Evolutionary conservation across 139 green algal genomes (phyloP).

Genomic region (Chlorella vulgaris): DNA sequence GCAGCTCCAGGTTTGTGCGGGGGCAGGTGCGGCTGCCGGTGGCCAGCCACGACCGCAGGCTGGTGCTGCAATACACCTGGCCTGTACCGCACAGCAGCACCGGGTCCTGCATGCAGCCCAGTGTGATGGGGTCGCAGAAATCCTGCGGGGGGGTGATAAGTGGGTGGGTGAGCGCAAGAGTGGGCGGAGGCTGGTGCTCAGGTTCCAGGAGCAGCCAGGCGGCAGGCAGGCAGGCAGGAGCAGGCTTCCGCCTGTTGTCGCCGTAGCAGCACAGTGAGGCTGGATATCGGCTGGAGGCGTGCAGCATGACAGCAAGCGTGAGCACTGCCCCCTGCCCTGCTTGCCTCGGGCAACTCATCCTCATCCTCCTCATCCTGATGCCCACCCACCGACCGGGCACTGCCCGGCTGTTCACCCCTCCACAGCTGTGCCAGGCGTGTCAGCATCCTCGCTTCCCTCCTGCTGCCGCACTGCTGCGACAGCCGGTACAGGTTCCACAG

Average conservation of each 20-base stretch:
- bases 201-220: too few species aligned
- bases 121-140: constrained; percentile 43
- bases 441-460: constrained; percentile 9
- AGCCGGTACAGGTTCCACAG: background rate
- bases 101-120: constrained; percentile 38
- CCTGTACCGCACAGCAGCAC: constrained; percentile 46
- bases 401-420: background rate
- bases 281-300: too few species aligned
- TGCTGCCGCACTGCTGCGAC: background rate
- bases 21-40: constrained; percentile 31
- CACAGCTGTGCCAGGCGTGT: background rate
- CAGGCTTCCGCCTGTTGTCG: too few species aligned
- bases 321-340: too few species aligned
- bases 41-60: constrained; percentile 21
- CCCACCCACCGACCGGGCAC: background rate
- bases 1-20: constrained; percentile 38
- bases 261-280: too few species aligned
- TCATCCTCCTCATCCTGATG: background rate
- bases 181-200: background rate
- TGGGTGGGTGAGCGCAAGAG: background rate
- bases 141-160: constrained; percentile 26
- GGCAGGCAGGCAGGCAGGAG: background rate
- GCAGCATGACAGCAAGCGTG: too few species aligned
- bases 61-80: constrained; percentile 37
- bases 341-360: constrained; percentile 12